Evolutionary conservation across 441 rosid genomes (phyloP).

Genomic region (Pelargonium myrrhifolium): DNA sequence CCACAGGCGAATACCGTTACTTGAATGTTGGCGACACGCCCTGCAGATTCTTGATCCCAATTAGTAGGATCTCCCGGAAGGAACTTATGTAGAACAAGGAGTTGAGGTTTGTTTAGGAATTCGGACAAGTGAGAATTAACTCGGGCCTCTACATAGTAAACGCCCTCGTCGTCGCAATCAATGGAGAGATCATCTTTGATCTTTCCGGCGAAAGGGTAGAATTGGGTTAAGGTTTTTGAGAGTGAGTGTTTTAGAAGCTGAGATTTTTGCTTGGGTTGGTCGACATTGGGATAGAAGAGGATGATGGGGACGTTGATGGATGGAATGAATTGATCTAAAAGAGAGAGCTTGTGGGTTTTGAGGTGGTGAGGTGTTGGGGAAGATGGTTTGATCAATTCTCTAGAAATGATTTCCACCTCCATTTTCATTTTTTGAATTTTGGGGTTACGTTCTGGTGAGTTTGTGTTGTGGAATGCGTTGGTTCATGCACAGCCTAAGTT

Average conservation of each 20-base stretch:
- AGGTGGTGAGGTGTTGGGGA: constrained; percentile 28
- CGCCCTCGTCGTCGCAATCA: constrained; percentile 32
- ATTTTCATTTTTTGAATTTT: constrained; percentile 12
- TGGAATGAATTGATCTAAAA: constrained; percentile 28
- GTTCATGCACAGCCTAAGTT: no score
- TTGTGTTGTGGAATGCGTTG: no score
- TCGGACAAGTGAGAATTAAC: constrained; percentile 21
- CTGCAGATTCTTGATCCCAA: no score
- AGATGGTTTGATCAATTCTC: constrained; percentile 29
- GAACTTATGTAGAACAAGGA: constrained; percentile 8
- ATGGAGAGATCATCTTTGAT: constrained; percentile 23
- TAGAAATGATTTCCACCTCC: constrained; percentile 27
- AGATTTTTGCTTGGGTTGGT: neutral
- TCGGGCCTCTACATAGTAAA: constrained; percentile 22
- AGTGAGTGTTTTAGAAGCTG: constrained; percentile 20
- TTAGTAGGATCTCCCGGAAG: constrained; percentile 23
- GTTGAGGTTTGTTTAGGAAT: constrained; percentile 23
- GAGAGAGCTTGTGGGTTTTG: constrained; percentile 25
- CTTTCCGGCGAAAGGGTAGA: constrained; percentile 32
- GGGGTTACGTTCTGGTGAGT: no score
- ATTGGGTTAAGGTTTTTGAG: constrained; percentile 23
- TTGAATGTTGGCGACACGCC: constrained; percentile 14
- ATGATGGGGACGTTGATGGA: constrained; percentile 21
- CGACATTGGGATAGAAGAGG: constrained; percentile 20
- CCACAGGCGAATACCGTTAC: constrained; percentile 22